phyloP scores from a whole-genome alignment of 345 rosid species.

The Eucalyptus globulus region DNA sequence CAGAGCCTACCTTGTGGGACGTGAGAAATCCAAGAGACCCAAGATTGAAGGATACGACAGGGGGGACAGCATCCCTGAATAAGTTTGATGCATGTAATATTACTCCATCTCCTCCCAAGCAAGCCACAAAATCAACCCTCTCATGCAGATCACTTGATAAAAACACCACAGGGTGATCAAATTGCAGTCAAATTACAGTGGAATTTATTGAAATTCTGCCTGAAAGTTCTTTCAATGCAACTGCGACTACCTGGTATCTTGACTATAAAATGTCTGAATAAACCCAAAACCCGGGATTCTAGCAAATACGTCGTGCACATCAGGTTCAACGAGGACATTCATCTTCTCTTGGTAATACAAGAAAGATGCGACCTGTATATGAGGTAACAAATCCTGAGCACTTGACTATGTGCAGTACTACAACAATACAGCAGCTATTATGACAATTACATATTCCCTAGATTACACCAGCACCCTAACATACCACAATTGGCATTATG shows the following conservation, averaged over 20 bases:
- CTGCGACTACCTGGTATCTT: conserved; percentile 72
- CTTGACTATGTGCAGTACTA: neutral
- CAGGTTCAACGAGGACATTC: conserved; percentile 97
- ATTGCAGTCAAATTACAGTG: neutral
- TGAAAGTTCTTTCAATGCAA: neutral
- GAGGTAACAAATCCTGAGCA: neutral
- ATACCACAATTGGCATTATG: neutral
- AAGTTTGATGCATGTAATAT: conserved; percentile 92
- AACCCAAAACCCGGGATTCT: conserved; percentile 98
- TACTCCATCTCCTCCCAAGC: conserved; percentile 98
- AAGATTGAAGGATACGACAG: conserved; percentile 91
- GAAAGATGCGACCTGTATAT: conserved; percentile 71
- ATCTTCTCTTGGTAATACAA: conserved; percentile 88
- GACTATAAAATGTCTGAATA: conserved; percentile 93
- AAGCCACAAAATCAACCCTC: conserved; percentile 95
- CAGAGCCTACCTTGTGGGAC: conserved; percentile 64
- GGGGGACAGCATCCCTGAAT: conserved; percentile 89
- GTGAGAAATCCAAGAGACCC: conserved; percentile 99
- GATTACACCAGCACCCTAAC: neutral
- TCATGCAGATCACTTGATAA: conserved; percentile 83
- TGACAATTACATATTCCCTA: neutral
- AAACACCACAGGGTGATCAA: neutral
- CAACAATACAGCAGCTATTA: neutral
- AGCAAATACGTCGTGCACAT: conserved; percentile 93
- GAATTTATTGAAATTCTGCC: neutral